phyloP scores from a whole-genome alignment of 305 asterid species.

The Fraxinus xanthoxyloides region DNA sequence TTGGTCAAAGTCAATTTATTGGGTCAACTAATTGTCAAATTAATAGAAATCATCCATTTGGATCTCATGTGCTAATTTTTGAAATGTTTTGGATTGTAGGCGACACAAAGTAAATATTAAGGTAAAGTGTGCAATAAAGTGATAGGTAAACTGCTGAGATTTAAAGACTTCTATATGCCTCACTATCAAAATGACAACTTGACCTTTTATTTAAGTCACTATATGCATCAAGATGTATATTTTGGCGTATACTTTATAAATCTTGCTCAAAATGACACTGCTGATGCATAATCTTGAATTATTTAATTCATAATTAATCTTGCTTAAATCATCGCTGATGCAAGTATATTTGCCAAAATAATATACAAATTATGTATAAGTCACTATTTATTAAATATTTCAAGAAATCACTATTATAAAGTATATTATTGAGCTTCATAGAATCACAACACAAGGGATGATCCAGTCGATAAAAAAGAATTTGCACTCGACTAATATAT shows the following conservation, averaged over 20 bases:
- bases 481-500: too few relatives aligned
- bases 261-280: too few relatives aligned
- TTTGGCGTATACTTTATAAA: too few relatives aligned
- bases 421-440: too few relatives aligned
- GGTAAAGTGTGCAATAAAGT: too few relatives aligned
- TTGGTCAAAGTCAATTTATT: background rate
- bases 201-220: too few relatives aligned
- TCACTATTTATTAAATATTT: background rate
- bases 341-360: background rate
- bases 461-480: background rate
- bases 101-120: too few relatives aligned
- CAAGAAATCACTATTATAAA: background rate
- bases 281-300: too few relatives aligned
- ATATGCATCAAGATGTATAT: too few relatives aligned
- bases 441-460: too few relatives aligned
- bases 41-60: background rate
- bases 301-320: background rate
- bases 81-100: too few relatives aligned
- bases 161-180: background rate
- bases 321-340: background rate
- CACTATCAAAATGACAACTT: background rate
- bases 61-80: background rate
- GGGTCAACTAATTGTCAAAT: background rate
- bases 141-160: background rate
- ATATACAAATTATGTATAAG: background rate